phyloP scores from a whole-genome alignment of 1,139 yeast genomes.

The Scheffersomyces titani region DNA sequence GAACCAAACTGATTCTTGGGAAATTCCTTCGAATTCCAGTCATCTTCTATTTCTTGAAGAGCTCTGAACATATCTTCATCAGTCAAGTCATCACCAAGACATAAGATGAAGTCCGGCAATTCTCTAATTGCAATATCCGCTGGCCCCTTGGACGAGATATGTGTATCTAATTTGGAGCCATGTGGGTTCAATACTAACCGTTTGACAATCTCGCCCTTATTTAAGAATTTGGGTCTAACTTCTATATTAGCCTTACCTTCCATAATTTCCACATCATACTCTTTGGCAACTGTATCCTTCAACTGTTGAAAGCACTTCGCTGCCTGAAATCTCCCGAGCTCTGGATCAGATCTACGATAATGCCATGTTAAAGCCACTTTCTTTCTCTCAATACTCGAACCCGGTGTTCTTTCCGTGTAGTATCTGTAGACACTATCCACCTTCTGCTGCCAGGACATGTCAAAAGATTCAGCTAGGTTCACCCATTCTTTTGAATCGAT shows the following conservation, averaged over 20 bases:
- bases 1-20: slow-evolving; percentile 48
- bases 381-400: slow-evolving; percentile 82
- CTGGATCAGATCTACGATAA: slow-evolving; percentile 92
- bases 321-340: slow-evolving; percentile 85
- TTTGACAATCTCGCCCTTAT: slow-evolving; percentile 95
- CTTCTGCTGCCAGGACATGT: slow-evolving; percentile 91
- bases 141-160: slow-evolving; percentile 11
- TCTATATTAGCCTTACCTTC: slow-evolving; percentile 95
- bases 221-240: slow-evolving; percentile 90
- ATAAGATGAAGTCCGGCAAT: slow-evolving; percentile 79
- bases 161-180: slow-evolving; percentile 47
- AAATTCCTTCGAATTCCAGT: slow-evolving; percentile 40
- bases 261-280: slow-evolving; percentile 94
- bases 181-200: slow-evolving; percentile 67
- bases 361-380: slow-evolving; percentile 98
- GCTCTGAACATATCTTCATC: slow-evolving; percentile 97
- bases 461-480: slow-evolving; percentile 77
- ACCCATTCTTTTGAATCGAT: slow-evolving; percentile 69
- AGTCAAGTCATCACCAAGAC: slow-evolving; percentile 94
- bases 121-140: slow-evolving; percentile 43
- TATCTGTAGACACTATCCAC: slow-evolving; percentile 73
- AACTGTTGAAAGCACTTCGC: slow-evolving; percentile 68
- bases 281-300: slow-evolving; percentile 56
- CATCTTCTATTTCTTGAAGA: slow-evolving; percentile 57
- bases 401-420: slow-evolving; percentile 88